Conservation (phyloP, 768 basidiomycete species). For the Mycena pura region DNA sequence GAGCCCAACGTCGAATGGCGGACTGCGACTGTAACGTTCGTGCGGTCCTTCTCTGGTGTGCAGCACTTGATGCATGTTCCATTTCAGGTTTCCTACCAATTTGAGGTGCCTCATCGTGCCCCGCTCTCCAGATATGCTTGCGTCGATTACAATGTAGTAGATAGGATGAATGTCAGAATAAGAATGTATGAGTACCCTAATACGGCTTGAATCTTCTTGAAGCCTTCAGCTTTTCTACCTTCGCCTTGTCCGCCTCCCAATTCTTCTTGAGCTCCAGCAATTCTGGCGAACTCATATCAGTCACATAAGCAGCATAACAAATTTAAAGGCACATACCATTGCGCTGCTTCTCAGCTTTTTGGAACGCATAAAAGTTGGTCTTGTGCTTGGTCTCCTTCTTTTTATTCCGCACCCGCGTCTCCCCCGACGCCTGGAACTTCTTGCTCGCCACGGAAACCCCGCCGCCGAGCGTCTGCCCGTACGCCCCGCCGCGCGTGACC, state of each 20-base stretch:
- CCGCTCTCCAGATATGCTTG: neutral
- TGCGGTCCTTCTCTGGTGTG: neutral
- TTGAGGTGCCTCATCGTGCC: slow-evolving; percentile 6
- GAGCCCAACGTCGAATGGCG: slow-evolving; percentile 19
- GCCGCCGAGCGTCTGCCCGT: slow-evolving; percentile 87
- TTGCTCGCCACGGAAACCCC: slow-evolving; percentile 72
- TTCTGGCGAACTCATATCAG: slow-evolving; percentile 47
- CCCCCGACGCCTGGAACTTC: slow-evolving; percentile 65
- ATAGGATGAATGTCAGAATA: neutral
- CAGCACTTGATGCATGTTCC: neutral
- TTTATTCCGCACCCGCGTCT: slow-evolving; percentile 54
- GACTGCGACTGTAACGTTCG: neutral
- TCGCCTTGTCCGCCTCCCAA: slow-evolving; percentile 90
- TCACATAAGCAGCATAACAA: neutral
- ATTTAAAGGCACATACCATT: slow-evolving; percentile 58
- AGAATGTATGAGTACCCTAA: slow-evolving; percentile 40
- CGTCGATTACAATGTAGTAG: neutral
- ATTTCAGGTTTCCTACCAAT: neutral
- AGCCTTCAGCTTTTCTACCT: slow-evolving; percentile 80
- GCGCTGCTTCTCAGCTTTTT: slow-evolving; percentile 88
- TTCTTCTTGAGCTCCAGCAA: slow-evolving; percentile 76
- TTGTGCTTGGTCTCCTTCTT: slow-evolving; percentile 73
- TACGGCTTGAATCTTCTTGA: slow-evolving; percentile 89
- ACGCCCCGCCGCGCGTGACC: slow-evolving; percentile 90
- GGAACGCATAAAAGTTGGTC: slow-evolving; percentile 87